Base-by-base conservation (phyloP, 202 grass and related monocot genomes). In the Sporobolus alterniflorus region DNA sequence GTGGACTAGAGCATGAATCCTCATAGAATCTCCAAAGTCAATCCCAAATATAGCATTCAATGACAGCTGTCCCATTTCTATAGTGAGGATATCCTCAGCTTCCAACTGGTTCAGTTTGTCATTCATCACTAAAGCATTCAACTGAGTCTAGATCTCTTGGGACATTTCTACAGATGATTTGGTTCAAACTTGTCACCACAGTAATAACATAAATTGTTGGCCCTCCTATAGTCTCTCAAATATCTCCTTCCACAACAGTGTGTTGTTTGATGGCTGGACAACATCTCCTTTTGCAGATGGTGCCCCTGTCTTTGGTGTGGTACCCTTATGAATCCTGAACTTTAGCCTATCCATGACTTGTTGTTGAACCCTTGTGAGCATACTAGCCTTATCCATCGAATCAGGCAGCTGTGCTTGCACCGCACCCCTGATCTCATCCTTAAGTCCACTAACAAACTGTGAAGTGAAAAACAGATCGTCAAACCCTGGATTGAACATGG, bases 321-420 rank as follows among this genome's bases (percentile, higher is more conserved):
- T n/a, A n/a, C n/a, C n/a, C n/a, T n/a, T n/a, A n/a, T n/a, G n/a
- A n/a, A 3, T 40, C 39, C 4, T 65, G 62, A 1, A 39, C 8
- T 10, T 9, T 2, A 6, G 62, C 62, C n/a, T n/a, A n/a, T n/a
- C n/a, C n/a, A n/a, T n/a, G n/a, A n/a, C n/a, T n/a, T n/a, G n/a
- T n/a, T n/a, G n/a, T n/a, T n/a, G n/a, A n/a, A n/a, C n/a, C n/a
- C n/a, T n/a, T n/a, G n/a, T n/a, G 2, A 65, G 1, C 17, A 65
- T 4, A 20, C 1, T 0, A 0, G 31, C 32, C 0, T 13, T 10
- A 1, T 21, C 15, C 17, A 65, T 18, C 1, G 2, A 1, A 0
- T 39, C 9, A 21, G 31, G 62, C 0, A 65, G 15, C 0, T 65
- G 62, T 0, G 17, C 6, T 5, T 40, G 33, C 7, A 67, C 64